Evolutionary conservation across 2,329 filamentous ascomycete genomes (phyloP), one percentile per base, ranked within the genome.

Genomic region (Alternaria sp.): DNA sequence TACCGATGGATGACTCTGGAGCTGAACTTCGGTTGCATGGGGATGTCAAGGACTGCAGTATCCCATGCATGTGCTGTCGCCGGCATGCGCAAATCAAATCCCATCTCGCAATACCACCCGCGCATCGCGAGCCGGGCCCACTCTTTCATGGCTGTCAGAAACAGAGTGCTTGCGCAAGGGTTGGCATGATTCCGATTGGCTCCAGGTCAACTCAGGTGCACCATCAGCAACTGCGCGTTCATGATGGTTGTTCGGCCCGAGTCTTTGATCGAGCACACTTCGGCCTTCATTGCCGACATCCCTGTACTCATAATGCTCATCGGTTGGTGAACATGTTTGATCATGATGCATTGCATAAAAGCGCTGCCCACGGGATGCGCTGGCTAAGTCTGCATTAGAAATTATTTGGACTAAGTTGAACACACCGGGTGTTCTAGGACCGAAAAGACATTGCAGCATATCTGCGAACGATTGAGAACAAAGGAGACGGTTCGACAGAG

Each of bases 21-120:
- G 36, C 36, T 17, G 8, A 40, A n/a, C 52, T 30, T 45, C 58
- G 28, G 57, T 43, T 61, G 58, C 52, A 50, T 21, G 28, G 49
- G 32, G 13, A 36, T 21, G 28, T 40, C 13, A 36, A 40, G 23
- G 30, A 52, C 10, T 25, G 21, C 19, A 36, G 19, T 23, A 52
- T 25, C 49, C 15, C 13, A 47, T 47, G 43, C 40, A 23, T 28
- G 43, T 61, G 58, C 52, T 57, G 12, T 52, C 21, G 13, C 49
- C 49, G 23, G n/a, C 26, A 57, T 57, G 58, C 32, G 44, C 45
- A 36, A 57, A 50, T 50, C 52, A 57, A 51, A 50, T 51, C 45
- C 32, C 32, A 57, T 44, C 19, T 28, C 26, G 45, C 53, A 25
- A 45, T 47, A 32, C 40, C 5, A 43, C n/a, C 44, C 32, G 17